phyloP scores from a whole-genome alignment of 2,329 filamentous ascomycete species.

The Gaeumannomyces sp. region DNA sequence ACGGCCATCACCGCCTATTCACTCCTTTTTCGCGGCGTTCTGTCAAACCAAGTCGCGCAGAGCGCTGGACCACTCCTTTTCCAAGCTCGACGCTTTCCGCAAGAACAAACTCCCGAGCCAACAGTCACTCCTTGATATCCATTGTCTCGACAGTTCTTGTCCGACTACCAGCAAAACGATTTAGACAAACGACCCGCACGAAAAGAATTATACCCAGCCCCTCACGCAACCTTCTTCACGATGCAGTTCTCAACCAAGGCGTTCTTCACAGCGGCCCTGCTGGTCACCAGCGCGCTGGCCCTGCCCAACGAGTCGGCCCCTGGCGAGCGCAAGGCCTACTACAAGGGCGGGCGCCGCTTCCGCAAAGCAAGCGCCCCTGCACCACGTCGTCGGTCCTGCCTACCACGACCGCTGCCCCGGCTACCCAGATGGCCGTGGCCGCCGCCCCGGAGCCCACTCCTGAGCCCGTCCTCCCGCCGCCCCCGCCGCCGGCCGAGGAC shows the following conservation, averaged over 20 bases:
- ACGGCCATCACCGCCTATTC: conserved; percentile 8
- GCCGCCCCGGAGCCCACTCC: neutral
- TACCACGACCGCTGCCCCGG: neutral
- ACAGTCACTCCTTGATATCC: conserved; percentile 7
- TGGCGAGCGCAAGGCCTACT: neutral
- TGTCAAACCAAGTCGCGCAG: conserved; percentile 5
- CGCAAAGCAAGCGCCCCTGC: neutral
- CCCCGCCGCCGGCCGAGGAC: conserved; percentile 1
- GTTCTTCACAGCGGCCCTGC: conserved; percentile 5
- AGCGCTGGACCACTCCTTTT: conserved; percentile 8
- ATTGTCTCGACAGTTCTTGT: neutral
- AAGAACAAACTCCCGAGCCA: neutral
- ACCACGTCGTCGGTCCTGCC: neutral
- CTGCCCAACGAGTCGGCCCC: neutral
- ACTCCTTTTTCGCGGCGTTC: conserved; percentile 8
- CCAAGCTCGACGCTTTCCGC: conserved; percentile 7
- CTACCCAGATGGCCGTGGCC: neutral
- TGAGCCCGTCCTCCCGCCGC: neutral
- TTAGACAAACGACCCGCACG: neutral
- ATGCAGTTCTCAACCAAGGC: conserved; percentile 7
- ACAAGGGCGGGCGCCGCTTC: conserved; percentile 1
- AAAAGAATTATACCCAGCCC: neutral
- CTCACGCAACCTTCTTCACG: neutral
- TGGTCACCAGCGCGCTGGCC: conserved; percentile 4
- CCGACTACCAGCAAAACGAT: neutral